Conservation (phyloP, 768 basidiomycete genomes). For the Astraeus odoratus region DNA sequence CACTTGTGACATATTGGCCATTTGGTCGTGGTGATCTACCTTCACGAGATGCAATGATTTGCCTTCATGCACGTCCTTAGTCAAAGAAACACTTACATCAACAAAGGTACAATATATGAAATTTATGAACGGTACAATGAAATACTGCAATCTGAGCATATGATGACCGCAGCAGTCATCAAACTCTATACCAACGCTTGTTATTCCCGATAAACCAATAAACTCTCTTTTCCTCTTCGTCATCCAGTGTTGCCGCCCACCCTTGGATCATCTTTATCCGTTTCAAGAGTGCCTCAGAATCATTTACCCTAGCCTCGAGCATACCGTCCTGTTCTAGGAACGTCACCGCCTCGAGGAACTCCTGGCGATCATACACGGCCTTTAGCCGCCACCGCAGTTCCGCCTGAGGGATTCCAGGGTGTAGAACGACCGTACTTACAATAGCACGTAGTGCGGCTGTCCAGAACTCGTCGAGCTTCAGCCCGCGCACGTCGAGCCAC, state of each 20-base stretch:
- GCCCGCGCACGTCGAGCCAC: conserved; percentile 71
- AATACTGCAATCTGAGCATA: too few relatives aligned
- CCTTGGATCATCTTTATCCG: conserved; percentile 13
- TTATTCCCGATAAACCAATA: conserved; percentile 53
- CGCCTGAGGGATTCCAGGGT: conserved; percentile 66
- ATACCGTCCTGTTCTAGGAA: conserved; percentile 49
- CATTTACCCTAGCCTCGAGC: conserved; percentile 29
- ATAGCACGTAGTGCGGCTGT: conserved; percentile 65
- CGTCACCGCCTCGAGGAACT: conserved; percentile 55
- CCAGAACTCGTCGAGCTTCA: conserved; percentile 57
- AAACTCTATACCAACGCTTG: conserved; percentile 64
- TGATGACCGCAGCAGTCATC: not conserved
- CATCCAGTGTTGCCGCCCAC: conserved; percentile 35
- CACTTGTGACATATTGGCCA: too few relatives aligned
- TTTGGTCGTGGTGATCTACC: too few relatives aligned
- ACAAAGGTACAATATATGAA: too few relatives aligned
- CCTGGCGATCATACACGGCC: conserved; percentile 69
- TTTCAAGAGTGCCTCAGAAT: not conserved
- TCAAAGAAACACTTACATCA: too few relatives aligned
- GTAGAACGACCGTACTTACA: conserved; percentile 55
- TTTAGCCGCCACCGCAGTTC: conserved; percentile 69
- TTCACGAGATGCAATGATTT: too few relatives aligned
- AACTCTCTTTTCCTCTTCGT: conserved; percentile 42
- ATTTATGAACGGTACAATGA: too few relatives aligned
- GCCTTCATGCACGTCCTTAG: too few relatives aligned